Conservation (phyloP, 2,329 filamentous ascomycete species). For the Pseudocercospora cruenta region DNA sequence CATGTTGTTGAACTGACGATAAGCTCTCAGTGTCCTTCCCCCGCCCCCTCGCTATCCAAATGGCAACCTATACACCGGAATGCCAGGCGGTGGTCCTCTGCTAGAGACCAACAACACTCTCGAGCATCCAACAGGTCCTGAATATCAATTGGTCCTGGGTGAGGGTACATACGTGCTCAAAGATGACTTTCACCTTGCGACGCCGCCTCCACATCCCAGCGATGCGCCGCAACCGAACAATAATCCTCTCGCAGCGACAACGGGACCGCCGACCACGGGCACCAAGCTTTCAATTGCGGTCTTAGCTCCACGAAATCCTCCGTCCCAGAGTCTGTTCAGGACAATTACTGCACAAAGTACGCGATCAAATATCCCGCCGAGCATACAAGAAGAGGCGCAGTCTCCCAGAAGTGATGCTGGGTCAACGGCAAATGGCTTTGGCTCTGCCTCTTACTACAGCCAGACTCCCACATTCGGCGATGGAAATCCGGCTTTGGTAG, state of each 20-base stretch:
- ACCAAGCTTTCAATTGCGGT: conserved; percentile 80
- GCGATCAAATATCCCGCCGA: conserved; percentile 43
- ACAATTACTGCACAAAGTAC: conserved; percentile 46
- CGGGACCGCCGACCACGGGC: conserved; percentile 80
- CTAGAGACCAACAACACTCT: conserved; percentile 95
- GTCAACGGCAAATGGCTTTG: conserved; percentile 46
- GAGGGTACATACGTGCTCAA: conserved; percentile 92
- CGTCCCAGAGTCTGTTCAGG: conserved; percentile 47
- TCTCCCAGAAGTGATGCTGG: conserved; percentile 51
- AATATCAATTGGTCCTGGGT: conserved; percentile 88
- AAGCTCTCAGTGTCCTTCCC: conserved; percentile 28
- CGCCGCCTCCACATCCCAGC: conserved; percentile 91
- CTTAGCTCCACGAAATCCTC: conserved; percentile 60
- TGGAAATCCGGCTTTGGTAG: conserved; percentile 73
- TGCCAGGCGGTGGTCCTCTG: conserved; percentile 68
- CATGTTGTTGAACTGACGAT: conserved; percentile 16
- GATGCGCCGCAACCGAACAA: conserved; percentile 85
- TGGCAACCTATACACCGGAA: conserved; percentile 69
- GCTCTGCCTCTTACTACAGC: conserved; percentile 36
- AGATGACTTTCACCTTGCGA: conserved; percentile 89
- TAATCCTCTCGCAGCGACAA: conserved; percentile 85
- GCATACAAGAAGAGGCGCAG: conserved; percentile 52
- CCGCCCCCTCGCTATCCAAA: conserved; percentile 68
- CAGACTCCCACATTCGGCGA: conserved; percentile 75
- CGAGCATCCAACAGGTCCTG: conserved; percentile 75